Conservation (phyloP, 2,329 filamentous ascomycete species). For the Claviceps humidiphila region DNA sequence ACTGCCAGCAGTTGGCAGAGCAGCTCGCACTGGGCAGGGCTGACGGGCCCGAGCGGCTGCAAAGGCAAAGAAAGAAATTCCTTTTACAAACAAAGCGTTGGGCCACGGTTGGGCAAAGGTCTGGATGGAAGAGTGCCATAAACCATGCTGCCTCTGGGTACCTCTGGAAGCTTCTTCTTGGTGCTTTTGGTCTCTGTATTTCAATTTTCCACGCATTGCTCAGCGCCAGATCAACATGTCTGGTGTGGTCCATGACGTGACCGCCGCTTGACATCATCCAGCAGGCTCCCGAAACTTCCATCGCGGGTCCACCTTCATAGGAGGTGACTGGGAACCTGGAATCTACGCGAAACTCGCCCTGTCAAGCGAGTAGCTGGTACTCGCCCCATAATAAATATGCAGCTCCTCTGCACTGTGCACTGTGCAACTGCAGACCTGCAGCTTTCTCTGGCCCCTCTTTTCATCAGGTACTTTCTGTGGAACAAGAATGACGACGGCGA, state of each 20-base stretch:
- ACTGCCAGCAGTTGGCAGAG: too few species aligned
- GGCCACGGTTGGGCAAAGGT: background rate
- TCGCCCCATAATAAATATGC: background rate
- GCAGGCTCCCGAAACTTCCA: conserved; percentile 17
- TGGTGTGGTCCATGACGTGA: conserved; percentile 4
- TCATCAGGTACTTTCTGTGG: too few species aligned
- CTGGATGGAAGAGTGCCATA: too few species aligned
- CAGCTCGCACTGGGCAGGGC: too few species aligned
- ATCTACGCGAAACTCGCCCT: background rate
- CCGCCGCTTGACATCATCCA: conserved; percentile 18
- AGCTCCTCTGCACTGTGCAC: background rate
- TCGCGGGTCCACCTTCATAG: conserved; percentile 11
- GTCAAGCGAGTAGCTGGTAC: background rate
- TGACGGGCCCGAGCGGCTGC: too few species aligned
- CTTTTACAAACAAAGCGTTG: background rate
- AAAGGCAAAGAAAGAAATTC: too few species aligned
- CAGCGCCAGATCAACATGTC: background rate
- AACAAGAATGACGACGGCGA: too few species aligned
- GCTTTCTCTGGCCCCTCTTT: too few species aligned
- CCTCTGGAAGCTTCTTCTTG: too few species aligned
- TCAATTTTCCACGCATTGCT: background rate
- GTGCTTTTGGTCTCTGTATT: too few species aligned
- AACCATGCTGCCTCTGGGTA: too few species aligned
- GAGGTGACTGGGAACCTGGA: background rate
- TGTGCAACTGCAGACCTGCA: background rate